Base-by-base conservation (phyloP, 2,329 filamentous ascomycete genomes). In the Colletotrichum tropicale region DNA sequence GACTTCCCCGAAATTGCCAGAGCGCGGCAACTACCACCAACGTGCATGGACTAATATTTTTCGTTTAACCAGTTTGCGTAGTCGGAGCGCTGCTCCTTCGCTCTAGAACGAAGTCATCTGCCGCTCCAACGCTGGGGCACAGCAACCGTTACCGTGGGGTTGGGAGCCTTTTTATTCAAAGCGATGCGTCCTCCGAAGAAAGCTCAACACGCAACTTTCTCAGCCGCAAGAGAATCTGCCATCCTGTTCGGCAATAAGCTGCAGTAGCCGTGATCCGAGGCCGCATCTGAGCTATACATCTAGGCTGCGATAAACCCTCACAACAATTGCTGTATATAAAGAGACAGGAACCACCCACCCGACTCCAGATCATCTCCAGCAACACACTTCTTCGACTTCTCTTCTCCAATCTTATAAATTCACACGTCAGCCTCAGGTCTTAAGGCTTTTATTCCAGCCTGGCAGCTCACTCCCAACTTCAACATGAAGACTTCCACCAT, bases 401-500 rank as follows among this genome's bases (percentile, higher is more conserved):
- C 43, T 21, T 52, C 9, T 48, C 18, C 38, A 9, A 21, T 21
- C 43, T 21, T 52, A 13, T 10, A 12, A 4, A 3, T 52, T 52
- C n/a, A 13, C 8, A 21, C 43, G 4, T 52, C 43, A 52, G n/a
- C 43, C 43, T 52, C n/a, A 52, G 43, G n/a, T 21, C 43, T 52
- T n/a, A 52, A 21, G 18, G n/a, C n/a, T 12, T 6, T n/a, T 13
- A 21, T 38, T 10, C 43, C 1, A 34, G 21, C 38, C 13, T 9
- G 13, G 32, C 30, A 67, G n/a, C 26, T 6, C 30, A 58, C 18
- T 3, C 18, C 9, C 13, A 26, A 10, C 38, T n/a, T 6, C 52
- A 75, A 67, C 24, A 75, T 75, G 72, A 75, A 75, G 69, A 43
- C 56, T 43, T 56, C 69, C 3, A 28, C 62, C 69, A 28, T 75